These are phyloP conservation scores for Heterobasidion parviporum DNA, from an alignment of 1,284 basidiomycete genomes.

Conservation along the genomic window DNA sequence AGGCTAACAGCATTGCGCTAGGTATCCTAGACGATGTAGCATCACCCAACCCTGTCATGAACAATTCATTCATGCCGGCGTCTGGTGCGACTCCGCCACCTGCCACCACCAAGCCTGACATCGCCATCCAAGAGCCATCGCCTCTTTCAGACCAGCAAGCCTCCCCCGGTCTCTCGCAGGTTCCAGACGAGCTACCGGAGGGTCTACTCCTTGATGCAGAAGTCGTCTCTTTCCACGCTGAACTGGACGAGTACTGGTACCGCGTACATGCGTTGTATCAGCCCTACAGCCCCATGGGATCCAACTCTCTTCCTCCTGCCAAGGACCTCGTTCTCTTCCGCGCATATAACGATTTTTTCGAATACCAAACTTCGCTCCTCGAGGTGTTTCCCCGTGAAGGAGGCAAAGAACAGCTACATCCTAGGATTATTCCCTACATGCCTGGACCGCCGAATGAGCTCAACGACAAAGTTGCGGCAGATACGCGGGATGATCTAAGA, in stretches of 20 bases:
- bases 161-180: conserved; percentile 13
- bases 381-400: conserved; percentile 86
- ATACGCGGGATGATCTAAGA: conserved; percentile 79
- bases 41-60: conserved; percentile 32
- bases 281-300: conserved; percentile 57
- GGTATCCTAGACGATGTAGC: conserved; percentile 76
- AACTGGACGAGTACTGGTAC: conserved; percentile 98
- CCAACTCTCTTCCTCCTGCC: conserved; percentile 49
- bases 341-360: conserved; percentile 97
- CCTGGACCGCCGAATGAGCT: conserved; percentile 85
- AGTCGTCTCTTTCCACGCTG: conserved; percentile 94
- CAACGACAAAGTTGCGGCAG: conserved; percentile 80
- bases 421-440: conserved; percentile 90
- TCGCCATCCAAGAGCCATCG: conserved; percentile 20
- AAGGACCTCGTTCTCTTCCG: conserved; percentile 89
- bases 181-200: conserved; percentile 42
- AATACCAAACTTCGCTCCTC: conserved; percentile 89
- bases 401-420: conserved; percentile 56
- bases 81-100: conserved; percentile 15
- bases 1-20: conserved; percentile 91
- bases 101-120: conserved; percentile 6
- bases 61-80: conserved; percentile 31
- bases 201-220: conserved; percentile 85
- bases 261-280: conserved; percentile 85
- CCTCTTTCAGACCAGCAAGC: conserved; percentile 17